A percentile compares a stretch with the other conserved stretches of the same genome.
phyloP scores from a whole-genome alignment of 192 early-diverging fungal species.

The Entomortierella chlamydospora region DNA sequence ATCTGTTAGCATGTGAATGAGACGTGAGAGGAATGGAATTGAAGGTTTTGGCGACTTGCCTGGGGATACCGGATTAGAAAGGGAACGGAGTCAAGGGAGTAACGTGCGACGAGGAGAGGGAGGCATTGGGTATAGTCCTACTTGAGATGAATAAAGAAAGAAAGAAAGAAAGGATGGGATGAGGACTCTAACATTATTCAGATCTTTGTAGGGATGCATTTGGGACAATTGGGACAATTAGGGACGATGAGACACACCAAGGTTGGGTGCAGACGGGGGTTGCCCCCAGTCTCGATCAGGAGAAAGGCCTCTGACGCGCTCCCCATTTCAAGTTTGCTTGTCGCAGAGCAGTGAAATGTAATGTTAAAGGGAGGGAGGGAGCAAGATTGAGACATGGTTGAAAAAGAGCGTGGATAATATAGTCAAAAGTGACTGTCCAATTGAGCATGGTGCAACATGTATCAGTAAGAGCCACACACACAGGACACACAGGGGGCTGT shows the following conservation, averaged over 20 bases:
- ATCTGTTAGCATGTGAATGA: background rate
- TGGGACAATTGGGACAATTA: too few species aligned
- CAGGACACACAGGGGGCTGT: too few species aligned
- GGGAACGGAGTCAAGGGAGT: constrained; percentile 13
- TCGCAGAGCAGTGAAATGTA: background rate
- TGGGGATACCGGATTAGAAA: constrained; percentile 35
- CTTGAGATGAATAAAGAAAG: background rate
- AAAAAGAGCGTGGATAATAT: too few species aligned
- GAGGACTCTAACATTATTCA: too few species aligned
- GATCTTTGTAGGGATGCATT: too few species aligned
- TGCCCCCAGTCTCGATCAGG: constrained; percentile 44
- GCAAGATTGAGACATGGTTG: too few species aligned
- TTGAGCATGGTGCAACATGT: too few species aligned
- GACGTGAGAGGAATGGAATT: background rate
- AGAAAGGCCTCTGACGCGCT: constrained; percentile 35
- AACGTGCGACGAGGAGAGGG: constrained; percentile 27
- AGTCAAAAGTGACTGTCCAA: too few species aligned
- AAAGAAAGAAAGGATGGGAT: background rate
- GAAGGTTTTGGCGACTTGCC: background rate
- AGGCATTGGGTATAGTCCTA: constrained; percentile 41
- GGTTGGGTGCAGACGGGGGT: constrained; percentile 30
- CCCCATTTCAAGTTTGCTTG: background rate
- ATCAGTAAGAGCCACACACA: too few species aligned
- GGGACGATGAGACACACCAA: constrained; percentile 30
- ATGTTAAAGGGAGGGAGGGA: background rate